phyloP scores from a whole-genome alignment of 78 protist species.

The Cavenderia fasciculata region DNA sequence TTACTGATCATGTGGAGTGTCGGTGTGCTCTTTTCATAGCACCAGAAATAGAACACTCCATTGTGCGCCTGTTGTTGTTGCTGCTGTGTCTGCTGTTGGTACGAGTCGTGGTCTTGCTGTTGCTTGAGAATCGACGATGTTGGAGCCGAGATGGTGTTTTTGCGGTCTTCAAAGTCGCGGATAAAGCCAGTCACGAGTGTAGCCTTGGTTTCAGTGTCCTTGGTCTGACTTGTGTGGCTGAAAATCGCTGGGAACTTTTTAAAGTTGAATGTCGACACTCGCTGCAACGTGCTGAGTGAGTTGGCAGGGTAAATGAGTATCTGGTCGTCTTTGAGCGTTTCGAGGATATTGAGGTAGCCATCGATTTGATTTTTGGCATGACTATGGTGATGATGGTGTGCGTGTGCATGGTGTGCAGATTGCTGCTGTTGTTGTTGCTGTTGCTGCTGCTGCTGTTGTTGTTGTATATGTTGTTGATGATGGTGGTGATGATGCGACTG shows the following conservation, averaged over 20 bases:
- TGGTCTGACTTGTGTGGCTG: slow-evolving; percentile 4
- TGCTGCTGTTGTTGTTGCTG: background rate
- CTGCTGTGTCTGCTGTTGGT: background rate
- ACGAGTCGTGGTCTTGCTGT: background rate
- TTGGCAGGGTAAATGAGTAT: slow-evolving; percentile 59
- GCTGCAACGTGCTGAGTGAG: slow-evolving; percentile 44
- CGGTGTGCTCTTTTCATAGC: slow-evolving; percentile 69
- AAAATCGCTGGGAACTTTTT: slow-evolving; percentile 38
- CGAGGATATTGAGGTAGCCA: background rate
- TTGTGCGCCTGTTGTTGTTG: background rate
- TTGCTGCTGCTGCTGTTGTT: background rate
- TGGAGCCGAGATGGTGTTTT: slow-evolving; percentile 14
- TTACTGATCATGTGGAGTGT: slow-evolving; percentile 46
- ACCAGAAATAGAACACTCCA: slow-evolving; percentile 34
- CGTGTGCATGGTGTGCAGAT: background rate
- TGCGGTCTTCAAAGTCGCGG: slow-evolving; percentile 55
- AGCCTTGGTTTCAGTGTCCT: slow-evolving; percentile 35
- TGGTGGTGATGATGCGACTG: background rate
- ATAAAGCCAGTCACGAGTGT: slow-evolving; percentile 61
- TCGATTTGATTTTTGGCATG: slow-evolving; percentile 17
- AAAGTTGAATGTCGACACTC: slow-evolving; percentile 68
- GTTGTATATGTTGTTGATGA: slow-evolving; percentile 1
- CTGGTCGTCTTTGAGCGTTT: slow-evolving; percentile 47
- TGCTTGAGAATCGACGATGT: background rate
- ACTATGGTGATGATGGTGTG: slow-evolving; percentile 34